A percentile compares a stretch with the other conserved stretches of the same genome.
These are phyloP conservation scores for Coniferiporia sulphurascens DNA, from an alignment of 1,284 basidiomycete genomes.

Conservation along the genomic window DNA sequence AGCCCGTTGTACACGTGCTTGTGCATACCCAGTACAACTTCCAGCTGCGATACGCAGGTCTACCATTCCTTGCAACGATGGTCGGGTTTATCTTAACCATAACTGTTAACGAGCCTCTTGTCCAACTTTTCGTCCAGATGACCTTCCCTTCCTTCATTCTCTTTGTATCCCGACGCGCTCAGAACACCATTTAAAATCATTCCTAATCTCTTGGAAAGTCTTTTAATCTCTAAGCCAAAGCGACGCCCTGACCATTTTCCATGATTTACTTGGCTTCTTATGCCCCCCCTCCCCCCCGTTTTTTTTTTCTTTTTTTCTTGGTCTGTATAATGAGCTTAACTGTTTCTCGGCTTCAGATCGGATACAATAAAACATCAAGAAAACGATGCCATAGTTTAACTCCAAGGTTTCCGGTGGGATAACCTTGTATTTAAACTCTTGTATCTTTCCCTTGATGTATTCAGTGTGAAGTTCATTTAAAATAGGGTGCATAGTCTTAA, in stretches of 20 bases:
- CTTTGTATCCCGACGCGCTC: slow-evolving; percentile 1
- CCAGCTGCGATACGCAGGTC: slow-evolving; percentile 19
- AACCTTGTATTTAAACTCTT: too few species aligned
- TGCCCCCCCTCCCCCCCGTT: too few species aligned
- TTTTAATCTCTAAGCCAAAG: neutral
- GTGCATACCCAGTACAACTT: slow-evolving; percentile 19
- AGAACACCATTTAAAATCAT: slow-evolving; percentile 19
- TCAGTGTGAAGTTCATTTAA: too few species aligned
- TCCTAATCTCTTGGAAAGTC: slow-evolving; percentile 16
- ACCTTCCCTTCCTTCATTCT: slow-evolving; percentile 20
- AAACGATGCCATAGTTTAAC: too few species aligned
- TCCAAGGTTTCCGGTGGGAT: too few species aligned
- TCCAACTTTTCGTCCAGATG: slow-evolving; percentile 12
- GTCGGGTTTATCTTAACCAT: slow-evolving; percentile 19
- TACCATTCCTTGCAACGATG: slow-evolving; percentile 20
- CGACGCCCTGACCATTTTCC: neutral
- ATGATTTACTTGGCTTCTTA: slow-evolving; percentile 2
- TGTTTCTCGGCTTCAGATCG: too few species aligned
- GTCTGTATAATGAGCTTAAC: slow-evolving; percentile 25
- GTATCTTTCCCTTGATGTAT: too few species aligned
- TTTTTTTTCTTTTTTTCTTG: too few species aligned
- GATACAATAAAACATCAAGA: too few species aligned
- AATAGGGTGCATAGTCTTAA: too few species aligned
- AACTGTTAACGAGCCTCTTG: neutral
- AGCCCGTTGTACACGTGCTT: neutral